Evolutionary conservation across 768 basidiomycete genomes (phyloP), one percentile per base, ranked within the genome.

Genomic region (Russula griseocarnosa): DNA sequence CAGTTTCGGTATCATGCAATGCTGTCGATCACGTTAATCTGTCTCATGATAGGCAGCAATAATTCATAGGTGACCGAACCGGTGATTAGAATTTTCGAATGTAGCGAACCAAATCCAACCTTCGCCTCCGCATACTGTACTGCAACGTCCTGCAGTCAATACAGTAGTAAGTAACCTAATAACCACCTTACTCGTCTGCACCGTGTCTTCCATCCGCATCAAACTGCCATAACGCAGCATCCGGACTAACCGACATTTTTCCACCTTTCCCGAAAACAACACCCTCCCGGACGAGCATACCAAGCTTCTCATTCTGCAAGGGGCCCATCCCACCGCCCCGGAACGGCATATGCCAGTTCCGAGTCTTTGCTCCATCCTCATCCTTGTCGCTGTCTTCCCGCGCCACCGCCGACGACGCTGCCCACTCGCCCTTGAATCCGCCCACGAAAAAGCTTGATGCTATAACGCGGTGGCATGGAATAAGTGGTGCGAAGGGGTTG

Each of bases 381-480:
- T 46, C 46, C 44, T 14, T 32, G 14, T 28, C 44, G 20, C 8
- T 5, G n/a, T 13, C 10, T 1, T 11, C 36, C 13, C 22, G 40
- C 30, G 20, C 18, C 40, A 11, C 38, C 40, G 8, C 9, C 44
- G 57, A n/a, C 13, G 40, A 7, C 44, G 57, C 18, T 0, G 24
- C 18, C 83, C 84, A 86, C 71, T 86, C 83, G 20, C 86, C 86
- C 46, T 73, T 76, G 70, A 84, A 88, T 0, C 87, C 87, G 3
- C 86, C 87, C 14, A 88, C 76, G 59, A 78, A 86, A 13, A 79
- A 71, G 65, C 79, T 82, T 0, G 85, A 82, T 0, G 86, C 84
- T 16, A 89, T 81, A 58, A 90, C 79, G 38, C 87, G 82, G 69
- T 89, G 88, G 64, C 88, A 90, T 0, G 87, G 88, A 5, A 89